Base-by-base conservation (phyloP, 2,329 filamentous ascomycete species). In the Pseudogymnoascus sp. region DNA sequence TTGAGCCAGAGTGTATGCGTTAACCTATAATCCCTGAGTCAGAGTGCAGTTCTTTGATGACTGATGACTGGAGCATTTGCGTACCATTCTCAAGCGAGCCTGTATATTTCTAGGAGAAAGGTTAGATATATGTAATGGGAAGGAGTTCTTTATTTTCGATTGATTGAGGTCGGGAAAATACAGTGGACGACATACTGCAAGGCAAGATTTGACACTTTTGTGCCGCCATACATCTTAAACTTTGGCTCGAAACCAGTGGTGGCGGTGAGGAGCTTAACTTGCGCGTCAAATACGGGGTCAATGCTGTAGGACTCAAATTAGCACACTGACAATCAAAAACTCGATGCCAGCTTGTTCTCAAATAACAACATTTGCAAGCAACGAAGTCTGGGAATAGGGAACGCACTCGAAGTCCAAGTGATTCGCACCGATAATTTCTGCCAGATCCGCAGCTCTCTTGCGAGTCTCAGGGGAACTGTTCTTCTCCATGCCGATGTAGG, bases 401-500 rank as follows among this genome's bases (percentile, higher is more conserved):
- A 56, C 47, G n/a, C 14, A 56, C 47, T 91, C 84, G 50, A 91
- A 77, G 70, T 92, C 83, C 3, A 84, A 79, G 71, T 94, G 91
- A 69, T 37, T 60, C 12, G 83, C 79, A 2, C 89, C 90, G 61
- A 93, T 91, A 4, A 77, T 79, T 3, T 77, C 70, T 4, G 81
- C 73, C 0, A 93, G 79, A 0, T 82, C 78, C 69, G 82, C 82
- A 1, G 90, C 87, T 28, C 90, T 79, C 56, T 80, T 77, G 8
- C 89, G 77, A 0, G 89, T 92, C 66, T 91, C 87, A 44, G 77
- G 75, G 23, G 82, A 85, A 60, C 83, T 86, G 44, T 87, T 87
- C 67, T 80, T 76, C n/a, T 56, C 47, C 70, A 86, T 92, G 10
- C 88, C 89, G 84, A 91, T 88, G 74, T 85, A 90, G 56, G 80